These are phyloP conservation scores for Cymbidium sinense DNA, from an alignment of 106 monocot genomes.

Conservation along the genomic window DNA sequence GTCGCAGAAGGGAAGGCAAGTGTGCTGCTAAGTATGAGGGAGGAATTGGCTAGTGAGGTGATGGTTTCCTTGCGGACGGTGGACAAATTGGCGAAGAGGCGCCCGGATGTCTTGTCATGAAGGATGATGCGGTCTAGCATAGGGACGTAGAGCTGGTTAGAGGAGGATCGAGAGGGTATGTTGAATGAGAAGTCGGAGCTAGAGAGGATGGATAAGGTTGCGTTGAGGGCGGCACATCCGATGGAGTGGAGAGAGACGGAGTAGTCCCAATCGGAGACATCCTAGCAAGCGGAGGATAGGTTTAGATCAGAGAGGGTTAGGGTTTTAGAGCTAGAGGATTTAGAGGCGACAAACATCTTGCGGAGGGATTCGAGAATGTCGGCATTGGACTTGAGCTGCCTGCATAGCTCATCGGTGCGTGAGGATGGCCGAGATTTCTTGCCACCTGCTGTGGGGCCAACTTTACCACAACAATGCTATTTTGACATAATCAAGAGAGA, in stretches of 20 bases:
- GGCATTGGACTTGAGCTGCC: constrained; percentile 50
- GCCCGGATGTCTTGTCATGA: constrained; percentile 46
- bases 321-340: constrained; percentile 11
- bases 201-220: constrained; percentile 37
- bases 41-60: too few relatives aligned
- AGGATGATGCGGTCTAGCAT: constrained; percentile 92
- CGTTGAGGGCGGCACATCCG: constrained; percentile 36
- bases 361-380: constrained; percentile 53
- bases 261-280: constrained; percentile 36
- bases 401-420: constrained; percentile 44
- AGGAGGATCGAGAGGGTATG: constrained; percentile 66
- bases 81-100: constrained; percentile 75
- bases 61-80: too few relatives aligned
- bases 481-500: constrained; percentile 69
- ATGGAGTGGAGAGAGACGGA: constrained; percentile 29
- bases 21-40: too few relatives aligned
- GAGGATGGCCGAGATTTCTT: constrained; percentile 9
- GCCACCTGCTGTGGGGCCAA: background rate
- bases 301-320: too few relatives aligned
- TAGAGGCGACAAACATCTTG: constrained; percentile 23
- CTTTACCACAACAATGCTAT: constrained; percentile 55
- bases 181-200: constrained; percentile 71
- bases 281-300: too few relatives aligned
- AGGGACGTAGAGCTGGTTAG: constrained; percentile 83
- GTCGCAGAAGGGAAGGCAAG: too few relatives aligned